phyloP scores from a whole-genome alignment of 139 green algal genomes.

The Mychonastes homosphaera region DNA sequence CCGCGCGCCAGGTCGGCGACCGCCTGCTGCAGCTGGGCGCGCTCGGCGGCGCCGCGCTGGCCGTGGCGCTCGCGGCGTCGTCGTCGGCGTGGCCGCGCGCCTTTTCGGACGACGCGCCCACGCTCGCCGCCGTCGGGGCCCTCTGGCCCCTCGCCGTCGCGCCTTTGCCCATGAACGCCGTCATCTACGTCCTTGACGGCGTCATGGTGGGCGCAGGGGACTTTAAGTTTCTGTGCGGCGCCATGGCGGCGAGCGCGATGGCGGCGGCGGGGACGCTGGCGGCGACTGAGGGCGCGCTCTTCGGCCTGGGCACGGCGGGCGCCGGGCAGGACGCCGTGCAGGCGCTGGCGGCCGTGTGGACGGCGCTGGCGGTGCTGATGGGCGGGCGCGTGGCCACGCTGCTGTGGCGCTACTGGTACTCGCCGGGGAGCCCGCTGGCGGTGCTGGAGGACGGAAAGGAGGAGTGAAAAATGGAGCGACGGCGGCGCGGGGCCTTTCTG shows the following conservation, averaged over 20 bases:
- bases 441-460: too few species aligned
- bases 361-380: slow-evolving; percentile 39
- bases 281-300: slow-evolving; percentile 26
- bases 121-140: slow-evolving; percentile 22
- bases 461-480: too few species aligned
- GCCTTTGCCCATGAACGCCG: slow-evolving; percentile 50
- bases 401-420: slow-evolving; percentile 39
- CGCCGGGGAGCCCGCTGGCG: too few species aligned
- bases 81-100: slow-evolving; percentile 24
- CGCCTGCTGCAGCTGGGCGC: slow-evolving; percentile 45
- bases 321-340: slow-evolving; percentile 40
- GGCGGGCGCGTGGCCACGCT: slow-evolving; percentile 31
- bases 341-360: slow-evolving; percentile 41
- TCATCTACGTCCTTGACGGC: slow-evolving; percentile 64
- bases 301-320: slow-evolving; percentile 20
- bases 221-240: slow-evolving; percentile 25
- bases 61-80: slow-evolving; percentile 8
- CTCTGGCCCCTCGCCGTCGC: slow-evolving; percentile 45
- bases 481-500: too few species aligned
- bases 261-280: slow-evolving; percentile 21
- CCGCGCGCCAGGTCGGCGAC: slow-evolving; percentile 33
- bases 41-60: slow-evolving; percentile 26
- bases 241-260: slow-evolving; percentile 32
- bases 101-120: slow-evolving; percentile 29
- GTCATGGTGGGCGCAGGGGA: slow-evolving; percentile 51